Percentiles rank a stretch among this genome's conserved stretches.
Evolutionary conservation across 164 flowering plant species (phyloP).

Genomic region (Magnolia kwangsiensis): DNA sequence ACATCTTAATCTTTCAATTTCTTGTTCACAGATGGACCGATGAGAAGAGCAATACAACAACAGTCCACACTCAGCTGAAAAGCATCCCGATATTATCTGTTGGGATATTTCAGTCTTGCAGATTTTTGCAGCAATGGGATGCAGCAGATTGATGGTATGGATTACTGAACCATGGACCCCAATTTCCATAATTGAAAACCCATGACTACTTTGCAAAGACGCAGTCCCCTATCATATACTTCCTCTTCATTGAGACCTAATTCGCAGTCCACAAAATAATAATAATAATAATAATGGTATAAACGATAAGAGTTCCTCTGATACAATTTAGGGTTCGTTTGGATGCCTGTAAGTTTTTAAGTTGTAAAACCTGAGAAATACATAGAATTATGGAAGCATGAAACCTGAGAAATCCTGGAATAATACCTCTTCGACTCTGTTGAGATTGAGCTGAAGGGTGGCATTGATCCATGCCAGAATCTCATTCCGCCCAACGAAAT

Average conservation of each 20-base stretch:
- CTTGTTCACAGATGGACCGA: too few species aligned
- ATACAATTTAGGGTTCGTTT: neutral
- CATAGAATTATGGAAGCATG: neutral
- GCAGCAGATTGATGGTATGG: too few species aligned
- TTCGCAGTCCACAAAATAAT: neutral
- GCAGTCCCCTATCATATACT: neutral
- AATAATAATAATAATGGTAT: neutral
- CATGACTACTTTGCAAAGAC: neutral
- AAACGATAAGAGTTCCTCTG: neutral
- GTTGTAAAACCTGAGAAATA: neutral
- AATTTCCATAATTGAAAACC: neutral
- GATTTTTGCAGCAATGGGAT: too few species aligned
- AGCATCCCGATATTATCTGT: too few species aligned
- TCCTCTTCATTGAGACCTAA: neutral
- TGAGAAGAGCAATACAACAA: too few species aligned
- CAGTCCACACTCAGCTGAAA: too few species aligned
- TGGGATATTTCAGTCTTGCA: too few species aligned
- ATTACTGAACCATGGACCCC: neutral
- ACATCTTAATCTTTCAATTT: too few species aligned
- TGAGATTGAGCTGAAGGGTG: slow-evolving; percentile 74
- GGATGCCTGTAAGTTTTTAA: neutral
- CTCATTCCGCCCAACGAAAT: slow-evolving; percentile 88
- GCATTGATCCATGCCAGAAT: slow-evolving; percentile 79
- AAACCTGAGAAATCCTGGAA: neutral
- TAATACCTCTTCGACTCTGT: slow-evolving; percentile 72